Conservation (phyloP, 345 rosid genomes). For the Leavenworthia alabamica region DNA sequence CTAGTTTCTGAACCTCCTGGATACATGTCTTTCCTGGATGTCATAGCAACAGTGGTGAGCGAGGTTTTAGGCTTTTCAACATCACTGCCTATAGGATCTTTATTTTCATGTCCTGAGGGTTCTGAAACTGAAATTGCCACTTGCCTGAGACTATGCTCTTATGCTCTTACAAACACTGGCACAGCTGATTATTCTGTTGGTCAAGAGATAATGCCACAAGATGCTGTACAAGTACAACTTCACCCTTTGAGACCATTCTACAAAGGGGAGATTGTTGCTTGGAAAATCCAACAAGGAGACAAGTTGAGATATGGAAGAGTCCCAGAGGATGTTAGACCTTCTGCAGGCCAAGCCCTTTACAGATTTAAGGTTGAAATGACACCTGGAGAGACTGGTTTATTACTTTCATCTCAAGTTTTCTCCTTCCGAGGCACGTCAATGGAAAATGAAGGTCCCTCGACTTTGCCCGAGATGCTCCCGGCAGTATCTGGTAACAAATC, state of each 20-base stretch:
- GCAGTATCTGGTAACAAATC: slow-evolving; percentile 26
- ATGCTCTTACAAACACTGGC: slow-evolving; percentile 43
- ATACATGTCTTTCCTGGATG: slow-evolving; percentile 63
- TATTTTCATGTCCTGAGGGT: slow-evolving; percentile 72
- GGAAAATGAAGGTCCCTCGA: slow-evolving; percentile 44
- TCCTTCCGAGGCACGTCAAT: slow-evolving; percentile 67
- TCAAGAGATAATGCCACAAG: slow-evolving; percentile 67
- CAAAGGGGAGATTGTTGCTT: slow-evolving; percentile 87
- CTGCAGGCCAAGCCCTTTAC: slow-evolving; percentile 83
- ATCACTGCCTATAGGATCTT: slow-evolving; percentile 64
- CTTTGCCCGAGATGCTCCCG: slow-evolving; percentile 27
- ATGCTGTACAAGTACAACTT: slow-evolving; percentile 79
- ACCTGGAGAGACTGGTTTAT: slow-evolving; percentile 50
- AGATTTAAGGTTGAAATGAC: slow-evolving; percentile 76
- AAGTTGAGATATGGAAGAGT: slow-evolving; percentile 88
- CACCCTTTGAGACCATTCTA: slow-evolving; percentile 92
- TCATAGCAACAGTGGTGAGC: slow-evolving; percentile 70
- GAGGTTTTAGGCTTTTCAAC: slow-evolving; percentile 68
- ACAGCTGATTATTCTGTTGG: slow-evolving; percentile 47
- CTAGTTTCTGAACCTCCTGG: slow-evolving; percentile 80
- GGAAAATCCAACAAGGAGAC: slow-evolving; percentile 69
- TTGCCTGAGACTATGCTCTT: slow-evolving; percentile 53
- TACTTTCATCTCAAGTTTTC: slow-evolving; percentile 89
- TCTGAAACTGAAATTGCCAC: slow-evolving; percentile 55
- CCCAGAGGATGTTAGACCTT: slow-evolving; percentile 88